Conservation (phyloP, 108 stramenopile genomes). For the Cyclotella atomus region DNA sequence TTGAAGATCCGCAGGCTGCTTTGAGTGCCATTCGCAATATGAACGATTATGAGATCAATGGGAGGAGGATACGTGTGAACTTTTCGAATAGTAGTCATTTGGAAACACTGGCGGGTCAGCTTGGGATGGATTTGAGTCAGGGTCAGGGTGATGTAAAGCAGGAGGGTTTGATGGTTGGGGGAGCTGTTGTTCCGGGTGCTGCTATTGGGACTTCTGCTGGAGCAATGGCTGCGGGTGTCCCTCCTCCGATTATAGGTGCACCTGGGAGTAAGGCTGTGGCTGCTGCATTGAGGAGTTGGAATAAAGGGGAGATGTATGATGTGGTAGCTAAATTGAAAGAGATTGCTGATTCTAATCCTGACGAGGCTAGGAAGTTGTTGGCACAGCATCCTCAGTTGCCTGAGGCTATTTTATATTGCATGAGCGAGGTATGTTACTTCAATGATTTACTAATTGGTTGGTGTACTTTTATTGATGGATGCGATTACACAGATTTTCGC, state of each 20-base stretch:
- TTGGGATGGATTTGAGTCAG: constrained; percentile 87
- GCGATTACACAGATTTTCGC: too few species aligned
- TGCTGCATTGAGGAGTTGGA: constrained; percentile 77
- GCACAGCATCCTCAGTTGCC: constrained; percentile 90
- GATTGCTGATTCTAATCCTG: constrained; percentile 87
- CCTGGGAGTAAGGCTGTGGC: constrained; percentile 82
- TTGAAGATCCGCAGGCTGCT: constrained; percentile 94
- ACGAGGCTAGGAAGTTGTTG: constrained; percentile 87
- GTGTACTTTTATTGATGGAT: too few species aligned
- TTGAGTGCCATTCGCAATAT: constrained; percentile 95
- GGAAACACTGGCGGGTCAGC: constrained; percentile 83
- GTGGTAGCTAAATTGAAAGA: constrained; percentile 90
- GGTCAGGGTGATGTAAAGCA: constrained; percentile 29
- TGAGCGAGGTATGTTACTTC: constrained; percentile 57
- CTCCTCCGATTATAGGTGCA: constrained; percentile 18
- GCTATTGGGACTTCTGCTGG: constrained; percentile 17
- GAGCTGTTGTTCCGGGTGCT: not conserved
- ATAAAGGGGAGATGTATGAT: constrained; percentile 93
- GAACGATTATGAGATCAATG: constrained; percentile 96
- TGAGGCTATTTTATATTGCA: constrained; percentile 87
- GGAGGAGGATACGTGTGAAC: constrained; percentile 90
- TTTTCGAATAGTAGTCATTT: constrained; percentile 91
- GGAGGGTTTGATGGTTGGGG: constrained; percentile 21
- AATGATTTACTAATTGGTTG: not conserved
- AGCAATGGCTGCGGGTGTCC: constrained; percentile 21